Base-by-base conservation (phyloP, 2,329 filamentous ascomycete species). In the Fusarium sp. region DNA sequence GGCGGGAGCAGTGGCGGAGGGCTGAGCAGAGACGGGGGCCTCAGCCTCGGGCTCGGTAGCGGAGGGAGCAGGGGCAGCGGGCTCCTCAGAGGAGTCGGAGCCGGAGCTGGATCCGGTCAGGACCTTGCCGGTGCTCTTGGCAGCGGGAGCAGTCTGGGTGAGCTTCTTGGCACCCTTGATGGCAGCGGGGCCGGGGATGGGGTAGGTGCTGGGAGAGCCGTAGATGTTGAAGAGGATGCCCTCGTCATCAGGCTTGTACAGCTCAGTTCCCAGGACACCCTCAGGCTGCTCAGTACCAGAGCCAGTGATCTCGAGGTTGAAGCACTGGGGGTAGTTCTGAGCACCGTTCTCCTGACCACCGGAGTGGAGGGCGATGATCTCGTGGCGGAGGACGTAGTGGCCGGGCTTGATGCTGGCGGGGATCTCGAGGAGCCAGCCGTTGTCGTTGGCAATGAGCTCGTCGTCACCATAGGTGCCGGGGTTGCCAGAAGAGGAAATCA, bases 241-340 rank as follows among this genome's bases (percentile, higher is more conserved):
- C 27, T 68, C 53, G 15, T 76, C 72, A n/a, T 61, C 57, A 38
- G 67, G 37, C 49, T 61, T 72, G 67, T 74, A 69, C 21, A 74
- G 71, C 38, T 69, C 63, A 41, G 71, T 73, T 33, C 69, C 74
- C 11, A 75, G 66, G 27, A 70, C 70, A 48, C 74, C 74, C 32
- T 63, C 67, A 23, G 74, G 73, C 37, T 68, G 71, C 23, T 75
- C 75, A 27, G 71, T 67, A 36, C 76, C 76, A 27, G 73, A 73
- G 11, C 80, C 80, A 44, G 74, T 76, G 53, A 83, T 75, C 68
- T 78, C 73, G 27, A 82, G 72, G 70, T 82, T 82, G 63, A 82
- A 72, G 71, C 81, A 83, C 74, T 82, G 78, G 17, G 81, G 80
- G 68, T 84, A 83, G 66, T 78, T 77, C 73, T 84, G 81, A 9